Conservation (phyloP, 768 basidiomycete genomes). For the Dacryopinax primogenitus region DNA sequence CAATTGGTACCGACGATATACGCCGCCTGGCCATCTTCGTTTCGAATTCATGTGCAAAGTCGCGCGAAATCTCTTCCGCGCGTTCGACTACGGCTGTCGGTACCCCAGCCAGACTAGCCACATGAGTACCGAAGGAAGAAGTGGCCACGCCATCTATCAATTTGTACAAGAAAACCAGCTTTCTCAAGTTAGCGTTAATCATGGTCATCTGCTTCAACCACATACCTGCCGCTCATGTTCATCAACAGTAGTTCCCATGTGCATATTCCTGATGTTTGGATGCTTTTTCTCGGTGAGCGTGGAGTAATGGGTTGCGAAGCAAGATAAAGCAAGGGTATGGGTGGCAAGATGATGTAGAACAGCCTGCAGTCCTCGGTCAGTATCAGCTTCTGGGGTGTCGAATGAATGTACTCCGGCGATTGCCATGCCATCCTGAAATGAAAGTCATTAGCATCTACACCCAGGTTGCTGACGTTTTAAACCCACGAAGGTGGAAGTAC, state of each 20-base stretch:
- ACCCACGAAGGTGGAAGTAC: constrained; percentile 83
- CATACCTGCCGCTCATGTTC: constrained; percentile 78
- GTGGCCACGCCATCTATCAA: constrained; percentile 76
- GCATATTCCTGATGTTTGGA: constrained; percentile 85
- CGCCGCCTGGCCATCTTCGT: constrained; percentile 31
- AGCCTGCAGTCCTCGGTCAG: constrained; percentile 37
- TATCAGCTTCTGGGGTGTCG: background rate
- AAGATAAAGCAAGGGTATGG: constrained; percentile 76
- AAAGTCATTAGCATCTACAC: constrained; percentile 11
- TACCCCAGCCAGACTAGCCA: constrained; percentile 89
- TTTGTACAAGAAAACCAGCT: constrained; percentile 94
- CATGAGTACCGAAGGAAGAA: constrained; percentile 86
- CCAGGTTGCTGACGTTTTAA: background rate
- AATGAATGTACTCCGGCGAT: constrained; percentile 62
- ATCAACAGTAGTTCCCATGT: constrained; percentile 90
- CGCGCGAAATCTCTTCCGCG: constrained; percentile 73
- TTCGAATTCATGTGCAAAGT: constrained; percentile 73
- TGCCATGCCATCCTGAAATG: constrained; percentile 83
- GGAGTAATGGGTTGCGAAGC: constrained; percentile 97
- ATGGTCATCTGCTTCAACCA: background rate
- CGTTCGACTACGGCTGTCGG: constrained; percentile 72
- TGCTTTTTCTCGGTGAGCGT: constrained; percentile 92
- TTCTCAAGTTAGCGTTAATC: constrained; percentile 9
- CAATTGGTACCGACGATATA: constrained; percentile 50
- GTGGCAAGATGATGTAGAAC: constrained; percentile 92